phyloP scores from a whole-genome alignment of 2,329 filamentous ascomycete species.

The Hymenoscyphus infarciens region DNA sequence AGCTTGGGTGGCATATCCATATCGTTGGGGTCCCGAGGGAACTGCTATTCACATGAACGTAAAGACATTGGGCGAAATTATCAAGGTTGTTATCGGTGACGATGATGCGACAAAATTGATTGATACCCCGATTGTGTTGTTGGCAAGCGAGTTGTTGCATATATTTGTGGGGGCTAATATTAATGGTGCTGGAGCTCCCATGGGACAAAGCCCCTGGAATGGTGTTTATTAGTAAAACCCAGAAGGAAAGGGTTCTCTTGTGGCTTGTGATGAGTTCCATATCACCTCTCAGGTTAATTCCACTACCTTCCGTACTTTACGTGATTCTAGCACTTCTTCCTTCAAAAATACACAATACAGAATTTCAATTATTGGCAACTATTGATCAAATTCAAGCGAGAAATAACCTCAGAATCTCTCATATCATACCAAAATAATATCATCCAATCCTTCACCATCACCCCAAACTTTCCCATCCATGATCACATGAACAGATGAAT shows the following conservation, averaged over 20 bases:
- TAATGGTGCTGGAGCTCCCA: conserved; percentile 24
- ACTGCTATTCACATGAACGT: conserved; percentile 23
- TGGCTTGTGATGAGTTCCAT: background rate
- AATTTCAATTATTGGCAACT: no score
- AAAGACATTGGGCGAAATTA: conserved; percentile 19
- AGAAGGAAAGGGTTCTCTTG: background rate
- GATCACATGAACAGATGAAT: no score
- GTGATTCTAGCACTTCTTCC: no score
- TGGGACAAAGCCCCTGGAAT: conserved; percentile 22
- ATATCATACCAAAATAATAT: no score
- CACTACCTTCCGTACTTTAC: no score
- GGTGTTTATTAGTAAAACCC: conserved; percentile 19
- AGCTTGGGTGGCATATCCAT: conserved; percentile 25
- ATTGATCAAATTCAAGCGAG: no score
- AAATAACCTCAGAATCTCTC: no score
- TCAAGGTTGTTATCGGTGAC: conserved; percentile 20
- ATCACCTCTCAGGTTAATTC: background rate
- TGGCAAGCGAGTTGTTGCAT: conserved; percentile 24
- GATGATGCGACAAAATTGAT: conserved; percentile 13
- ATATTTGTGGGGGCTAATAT: conserved; percentile 26
- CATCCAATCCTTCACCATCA: no score
- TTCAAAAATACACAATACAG: no score
- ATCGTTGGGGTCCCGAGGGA: conserved; percentile 27
- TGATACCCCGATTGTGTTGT: conserved; percentile 19
- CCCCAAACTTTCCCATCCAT: no score